Evolutionary conservation across 2,329 filamentous ascomycete genomes (phyloP).

Genomic region (Lasiodiplodia sp.): DNA sequence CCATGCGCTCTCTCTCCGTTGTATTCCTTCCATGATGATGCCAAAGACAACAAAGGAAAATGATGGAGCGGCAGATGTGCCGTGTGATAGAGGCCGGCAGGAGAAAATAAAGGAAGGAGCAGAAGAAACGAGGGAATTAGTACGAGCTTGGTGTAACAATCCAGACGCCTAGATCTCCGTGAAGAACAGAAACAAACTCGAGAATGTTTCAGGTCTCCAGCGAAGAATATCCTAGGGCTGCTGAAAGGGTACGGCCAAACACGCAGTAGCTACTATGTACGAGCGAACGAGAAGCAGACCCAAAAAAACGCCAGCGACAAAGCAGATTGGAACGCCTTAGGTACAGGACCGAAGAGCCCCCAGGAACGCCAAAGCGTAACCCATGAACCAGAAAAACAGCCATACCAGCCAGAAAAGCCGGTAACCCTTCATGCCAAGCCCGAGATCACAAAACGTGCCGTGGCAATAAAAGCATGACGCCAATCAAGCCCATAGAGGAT

Average conservation of each 20-base stretch:
- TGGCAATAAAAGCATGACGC: slow-evolving; percentile 19
- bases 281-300: not conserved
- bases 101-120: not conserved
- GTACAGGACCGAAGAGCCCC: slow-evolving; percentile 11
- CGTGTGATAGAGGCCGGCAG: not conserved
- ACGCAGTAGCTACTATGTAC: slow-evolving; percentile 22
- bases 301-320: not conserved
- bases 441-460: slow-evolving; percentile 24
- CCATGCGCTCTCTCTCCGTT: slow-evolving; percentile 12
- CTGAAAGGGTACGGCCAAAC: not conserved
- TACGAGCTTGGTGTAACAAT: not conserved
- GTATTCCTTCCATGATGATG: not conserved
- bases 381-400: slow-evolving; percentile 9
- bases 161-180: not conserved
- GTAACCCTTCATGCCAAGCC: slow-evolving; percentile 19
- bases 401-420: slow-evolving; percentile 19
- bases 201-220: not conserved
- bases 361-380: slow-evolving; percentile 19
- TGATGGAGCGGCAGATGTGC: not conserved
- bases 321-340: not conserved
- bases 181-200: not conserved
- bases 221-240: not conserved
- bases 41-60: slow-evolving; percentile 4
- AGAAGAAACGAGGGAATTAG: slow-evolving; percentile 10
- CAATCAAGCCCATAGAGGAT: slow-evolving; percentile 7